These are phyloP conservation scores for Cryptococcus jaspeensis DNA, from an alignment of 1,284 basidiomycete species.

Conservation along the genomic window DNA sequence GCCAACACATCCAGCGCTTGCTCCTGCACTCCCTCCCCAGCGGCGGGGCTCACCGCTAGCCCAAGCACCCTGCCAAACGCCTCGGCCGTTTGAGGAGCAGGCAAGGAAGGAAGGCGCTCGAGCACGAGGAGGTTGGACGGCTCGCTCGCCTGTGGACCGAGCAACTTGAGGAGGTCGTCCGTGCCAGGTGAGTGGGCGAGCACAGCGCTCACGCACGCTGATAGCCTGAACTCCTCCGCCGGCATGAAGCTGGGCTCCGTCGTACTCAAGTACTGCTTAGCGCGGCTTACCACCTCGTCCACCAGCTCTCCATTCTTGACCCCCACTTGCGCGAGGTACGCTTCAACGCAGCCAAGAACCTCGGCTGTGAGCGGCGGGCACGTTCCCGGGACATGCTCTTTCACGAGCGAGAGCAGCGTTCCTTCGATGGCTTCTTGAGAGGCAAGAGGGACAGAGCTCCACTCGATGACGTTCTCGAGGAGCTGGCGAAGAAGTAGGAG, in stretches of 20 bases:
- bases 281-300: background rate
- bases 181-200: conserved; percentile 7
- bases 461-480: conserved; percentile 31
- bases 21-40: conserved; percentile 6
- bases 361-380: conserved; percentile 14
- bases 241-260: background rate
- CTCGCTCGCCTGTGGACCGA: conserved; percentile 7
- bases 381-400: conserved; percentile 3
- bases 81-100: background rate
- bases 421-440: conserved; percentile 16
- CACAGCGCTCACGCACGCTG: conserved; percentile 6
- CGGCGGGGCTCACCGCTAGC: conserved; percentile 4
- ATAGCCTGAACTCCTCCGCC: conserved; percentile 9
- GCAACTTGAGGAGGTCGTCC: background rate
- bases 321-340: conserved; percentile 6
- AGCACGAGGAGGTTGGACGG: conserved; percentile 7
- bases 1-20: conserved; percentile 15
- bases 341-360: conserved; percentile 18
- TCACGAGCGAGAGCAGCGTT: conserved; percentile 3
- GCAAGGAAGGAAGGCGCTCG: conserved; percentile 1
- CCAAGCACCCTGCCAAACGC: conserved; percentile 6
- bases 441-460: conserved; percentile 8
- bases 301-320: background rate
- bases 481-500: conserved; percentile 34
- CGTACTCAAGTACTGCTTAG: background rate